Evolutionary conservation across 441 rosid species (phyloP).

Genomic region (Erodium trifolium): DNA sequence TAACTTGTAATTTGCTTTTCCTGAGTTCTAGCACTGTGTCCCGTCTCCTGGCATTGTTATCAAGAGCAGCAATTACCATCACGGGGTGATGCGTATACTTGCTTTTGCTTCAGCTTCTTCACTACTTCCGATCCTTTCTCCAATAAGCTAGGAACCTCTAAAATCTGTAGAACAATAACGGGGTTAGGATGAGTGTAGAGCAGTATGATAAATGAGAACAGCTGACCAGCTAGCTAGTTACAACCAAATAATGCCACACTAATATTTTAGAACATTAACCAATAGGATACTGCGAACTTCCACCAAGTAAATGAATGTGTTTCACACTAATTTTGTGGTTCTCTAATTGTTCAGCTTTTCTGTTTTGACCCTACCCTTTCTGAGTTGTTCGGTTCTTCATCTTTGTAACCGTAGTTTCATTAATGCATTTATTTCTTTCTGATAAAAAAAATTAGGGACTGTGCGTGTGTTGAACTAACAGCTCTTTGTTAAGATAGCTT

Average conservation of each 20-base stretch:
- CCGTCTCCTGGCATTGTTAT: background rate
- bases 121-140: conserved; percentile 46
- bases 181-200: background rate
- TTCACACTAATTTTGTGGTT: too few relatives aligned
- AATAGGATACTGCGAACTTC: background rate
- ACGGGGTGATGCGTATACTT: conserved; percentile 20
- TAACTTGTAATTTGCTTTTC: conserved; percentile 2
- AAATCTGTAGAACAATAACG: conserved; percentile 26
- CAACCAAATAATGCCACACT: background rate
- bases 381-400: too few relatives aligned
- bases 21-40: too few relatives aligned
- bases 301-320: too few relatives aligned
- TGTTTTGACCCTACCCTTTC: too few relatives aligned
- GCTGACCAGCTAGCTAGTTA: too few relatives aligned
- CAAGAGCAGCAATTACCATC: conserved; percentile 39
- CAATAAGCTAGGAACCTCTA: conserved; percentile 45
- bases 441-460: too few relatives aligned
- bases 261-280: background rate
- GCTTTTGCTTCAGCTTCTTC: conserved; percentile 42
- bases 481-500: too few relatives aligned
- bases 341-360: too few relatives aligned
- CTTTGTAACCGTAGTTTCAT: too few relatives aligned
- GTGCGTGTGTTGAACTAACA: too few relatives aligned
- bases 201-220: background rate
- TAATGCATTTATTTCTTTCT: too few relatives aligned